Percentiles rank a stretch among this genome's conserved stretches.
These are phyloP conservation scores for Sclerotinia spermophila DNA, from an alignment of 2,329 filamentous ascomycete genomes.

Conservation along the genomic window DNA sequence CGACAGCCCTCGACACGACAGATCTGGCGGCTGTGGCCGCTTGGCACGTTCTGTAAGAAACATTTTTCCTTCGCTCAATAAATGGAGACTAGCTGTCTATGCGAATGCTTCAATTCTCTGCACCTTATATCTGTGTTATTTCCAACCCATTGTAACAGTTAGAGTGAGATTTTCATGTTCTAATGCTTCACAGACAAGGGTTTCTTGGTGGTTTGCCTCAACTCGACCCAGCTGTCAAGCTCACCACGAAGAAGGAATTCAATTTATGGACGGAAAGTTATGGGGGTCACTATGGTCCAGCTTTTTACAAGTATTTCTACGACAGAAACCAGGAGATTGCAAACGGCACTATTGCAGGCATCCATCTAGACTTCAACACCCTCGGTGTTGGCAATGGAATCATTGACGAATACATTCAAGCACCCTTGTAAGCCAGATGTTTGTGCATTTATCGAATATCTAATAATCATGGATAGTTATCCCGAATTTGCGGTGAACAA, in stretches of 20 bases:
- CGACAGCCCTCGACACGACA: conserved; percentile 50
- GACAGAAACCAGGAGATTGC: conserved; percentile 57
- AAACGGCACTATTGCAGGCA: conserved; percentile 47
- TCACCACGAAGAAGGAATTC: conserved; percentile 35
- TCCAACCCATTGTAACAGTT: background rate
- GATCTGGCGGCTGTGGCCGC: conserved; percentile 52
- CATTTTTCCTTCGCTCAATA: background rate
- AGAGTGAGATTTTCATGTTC: background rate
- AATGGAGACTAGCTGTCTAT: background rate
- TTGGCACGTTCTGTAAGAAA: conserved; percentile 46
- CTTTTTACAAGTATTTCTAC: conserved; percentile 55
- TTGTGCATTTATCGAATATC: background rate
- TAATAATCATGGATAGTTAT: conserved; percentile 24
- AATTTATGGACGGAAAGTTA: conserved; percentile 61
- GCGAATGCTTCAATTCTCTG: background rate
- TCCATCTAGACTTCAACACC: conserved; percentile 55
- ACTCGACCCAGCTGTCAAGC: conserved; percentile 27
- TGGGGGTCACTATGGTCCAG: conserved; percentile 38
- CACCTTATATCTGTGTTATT: background rate
- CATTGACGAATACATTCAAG: conserved; percentile 59
- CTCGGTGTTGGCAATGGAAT: conserved; percentile 68
- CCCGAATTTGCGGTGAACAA: conserved; percentile 45
- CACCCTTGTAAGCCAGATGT: conserved; percentile 28
- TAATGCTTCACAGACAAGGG: conserved; percentile 40
- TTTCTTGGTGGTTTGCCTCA: conserved; percentile 49